Evolutionary conservation across 2,329 filamentous ascomycete genomes (phyloP).

Genomic region (Helotiales sp.): DNA sequence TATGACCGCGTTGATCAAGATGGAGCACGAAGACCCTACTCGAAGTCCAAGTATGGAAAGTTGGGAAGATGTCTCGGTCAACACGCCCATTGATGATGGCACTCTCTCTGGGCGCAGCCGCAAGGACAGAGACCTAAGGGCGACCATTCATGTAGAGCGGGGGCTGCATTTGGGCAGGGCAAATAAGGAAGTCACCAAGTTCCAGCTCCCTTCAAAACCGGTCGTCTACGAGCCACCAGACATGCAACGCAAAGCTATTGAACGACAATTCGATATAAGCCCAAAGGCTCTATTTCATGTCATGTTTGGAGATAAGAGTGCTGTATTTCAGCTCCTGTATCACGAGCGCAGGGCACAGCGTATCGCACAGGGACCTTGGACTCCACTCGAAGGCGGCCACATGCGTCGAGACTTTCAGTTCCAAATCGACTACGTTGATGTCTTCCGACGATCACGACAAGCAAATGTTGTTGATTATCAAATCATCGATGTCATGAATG

Average conservation of each 20-base stretch:
- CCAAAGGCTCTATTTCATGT: conserved; percentile 95
- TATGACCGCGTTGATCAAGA: conserved; percentile 69
- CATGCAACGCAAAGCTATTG: conserved; percentile 73
- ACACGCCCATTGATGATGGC: conserved; percentile 60
- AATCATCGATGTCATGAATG: conserved; percentile 78
- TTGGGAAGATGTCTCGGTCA: conserved; percentile 79
- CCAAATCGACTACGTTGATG: conserved; percentile 66
- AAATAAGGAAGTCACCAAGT: conserved; percentile 50
- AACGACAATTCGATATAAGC: conserved; percentile 85
- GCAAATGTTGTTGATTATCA: conserved; percentile 77
- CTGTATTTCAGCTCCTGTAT: conserved; percentile 89
- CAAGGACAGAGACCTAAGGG: conserved; percentile 51
- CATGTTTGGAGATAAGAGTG: conserved; percentile 93
- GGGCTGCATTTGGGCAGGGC: conserved; percentile 48
- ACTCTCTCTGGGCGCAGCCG: conserved; percentile 42
- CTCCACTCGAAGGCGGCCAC: conserved; percentile 64
- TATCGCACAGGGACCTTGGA: conserved; percentile 87
- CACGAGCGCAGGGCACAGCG: conserved; percentile 76
- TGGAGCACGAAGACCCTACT: conserved; percentile 63
- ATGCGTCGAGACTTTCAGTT: conserved; percentile 81
- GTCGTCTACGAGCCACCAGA: conserved; percentile 82
- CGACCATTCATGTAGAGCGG: conserved; percentile 62
- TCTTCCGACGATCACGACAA: conserved; percentile 62
- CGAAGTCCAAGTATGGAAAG: conserved; percentile 78
- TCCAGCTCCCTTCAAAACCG: conserved; percentile 78